Evolutionary conservation across 345 rosid genomes (phyloP).

Genomic region (Ricinus communis): DNA sequence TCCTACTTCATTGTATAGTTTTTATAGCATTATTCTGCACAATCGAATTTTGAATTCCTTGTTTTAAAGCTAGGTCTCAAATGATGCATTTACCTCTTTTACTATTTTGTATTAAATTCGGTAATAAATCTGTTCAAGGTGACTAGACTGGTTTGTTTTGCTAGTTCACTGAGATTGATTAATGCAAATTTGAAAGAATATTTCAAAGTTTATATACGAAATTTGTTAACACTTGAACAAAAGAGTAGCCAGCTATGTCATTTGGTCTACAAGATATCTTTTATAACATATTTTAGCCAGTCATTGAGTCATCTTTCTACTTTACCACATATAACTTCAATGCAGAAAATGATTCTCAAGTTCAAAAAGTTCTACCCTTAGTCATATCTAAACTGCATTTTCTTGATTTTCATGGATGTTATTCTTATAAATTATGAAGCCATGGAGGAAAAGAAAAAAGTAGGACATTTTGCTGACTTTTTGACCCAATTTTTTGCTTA

Average conservation of each 20-base stretch:
- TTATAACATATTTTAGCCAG: background rate
- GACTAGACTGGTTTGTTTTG: background rate
- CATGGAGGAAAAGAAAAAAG: background rate
- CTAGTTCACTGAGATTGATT: background rate
- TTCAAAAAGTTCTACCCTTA: background rate
- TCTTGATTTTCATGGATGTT: background rate
- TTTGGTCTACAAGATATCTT: background rate
- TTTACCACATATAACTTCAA: background rate
- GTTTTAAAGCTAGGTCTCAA: no score
- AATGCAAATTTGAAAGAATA: no score
- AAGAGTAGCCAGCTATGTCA: no score
- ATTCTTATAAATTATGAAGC: background rate
- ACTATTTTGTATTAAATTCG: background rate
- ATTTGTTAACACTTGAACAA: no score
- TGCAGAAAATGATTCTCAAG: background rate
- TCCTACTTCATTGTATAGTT: no score
- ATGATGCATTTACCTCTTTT: background rate
- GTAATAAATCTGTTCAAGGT: background rate
- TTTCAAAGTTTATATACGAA: no score
- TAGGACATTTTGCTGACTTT: background rate
- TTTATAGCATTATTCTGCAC: no score
- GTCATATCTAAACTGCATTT: background rate
- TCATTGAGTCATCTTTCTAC: background rate
- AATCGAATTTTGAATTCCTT: no score
- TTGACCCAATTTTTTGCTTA: slow-evolving; percentile 9